A percentile compares a stretch with the other conserved stretches of the same genome.
Conservation (phyloP, 2,329 filamentous ascomycete genomes). For the Lizonia empirigonia region DNA sequence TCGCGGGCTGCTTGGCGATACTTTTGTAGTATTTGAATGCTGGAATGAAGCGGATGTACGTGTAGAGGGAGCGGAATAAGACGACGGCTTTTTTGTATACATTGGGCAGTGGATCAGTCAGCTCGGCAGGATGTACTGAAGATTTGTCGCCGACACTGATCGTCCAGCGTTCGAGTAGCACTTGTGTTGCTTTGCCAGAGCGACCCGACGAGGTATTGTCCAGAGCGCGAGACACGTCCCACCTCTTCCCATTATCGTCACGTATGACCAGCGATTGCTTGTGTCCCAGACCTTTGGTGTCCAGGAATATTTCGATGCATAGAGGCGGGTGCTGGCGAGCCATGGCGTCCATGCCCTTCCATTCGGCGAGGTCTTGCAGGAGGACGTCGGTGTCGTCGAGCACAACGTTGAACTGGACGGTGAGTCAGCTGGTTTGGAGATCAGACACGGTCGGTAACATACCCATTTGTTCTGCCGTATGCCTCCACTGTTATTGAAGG, state of each 20-base stretch:
- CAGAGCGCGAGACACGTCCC: constrained; percentile 87
- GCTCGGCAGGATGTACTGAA: constrained; percentile 61
- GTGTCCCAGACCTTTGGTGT: constrained; percentile 76
- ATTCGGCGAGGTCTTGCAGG: constrained; percentile 76
- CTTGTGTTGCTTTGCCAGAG: constrained; percentile 62
- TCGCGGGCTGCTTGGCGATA: constrained; percentile 69
- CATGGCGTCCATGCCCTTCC: constrained; percentile 79
- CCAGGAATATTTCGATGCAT: constrained; percentile 88
- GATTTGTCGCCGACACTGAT: constrained; percentile 73
- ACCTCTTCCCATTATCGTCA: constrained; percentile 88
- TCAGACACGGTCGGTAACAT: constrained; percentile 46
- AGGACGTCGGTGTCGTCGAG: constrained; percentile 92
- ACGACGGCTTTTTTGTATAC: constrained; percentile 98
- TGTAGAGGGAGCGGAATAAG: constrained; percentile 86
- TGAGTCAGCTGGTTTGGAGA: constrained; percentile 16
- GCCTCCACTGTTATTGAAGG: constrained; percentile 62
- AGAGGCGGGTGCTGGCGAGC: constrained; percentile 80
- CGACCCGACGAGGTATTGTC: constrained; percentile 61
- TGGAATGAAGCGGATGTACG: constrained; percentile 80
- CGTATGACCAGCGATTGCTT: constrained; percentile 87
- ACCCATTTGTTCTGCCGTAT: constrained; percentile 87
- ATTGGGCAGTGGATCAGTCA: constrained; percentile 72
- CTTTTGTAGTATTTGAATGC: constrained; percentile 83
- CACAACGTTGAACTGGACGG: constrained; percentile 84
- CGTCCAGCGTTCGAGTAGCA: constrained; percentile 89